These are phyloP conservation scores for Fusarium longipes DNA, from an alignment of 2,329 filamentous ascomycete species.

Conservation along the genomic window DNA sequence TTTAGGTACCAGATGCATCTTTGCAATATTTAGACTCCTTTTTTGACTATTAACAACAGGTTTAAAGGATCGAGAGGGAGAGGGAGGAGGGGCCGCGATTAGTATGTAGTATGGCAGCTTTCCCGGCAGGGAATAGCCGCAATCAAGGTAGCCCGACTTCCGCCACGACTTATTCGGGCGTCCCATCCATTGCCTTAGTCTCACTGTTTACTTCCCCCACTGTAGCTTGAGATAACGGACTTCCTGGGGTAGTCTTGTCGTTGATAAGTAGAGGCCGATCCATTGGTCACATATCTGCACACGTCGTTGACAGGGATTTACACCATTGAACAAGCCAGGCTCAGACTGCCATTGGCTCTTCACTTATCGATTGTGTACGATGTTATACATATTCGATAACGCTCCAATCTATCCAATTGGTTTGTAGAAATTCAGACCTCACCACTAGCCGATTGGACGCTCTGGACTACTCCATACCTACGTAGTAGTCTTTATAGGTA, in stretches of 20 bases:
- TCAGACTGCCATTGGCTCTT: conserved; percentile 14
- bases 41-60: neutral
- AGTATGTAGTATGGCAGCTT: conserved; percentile 8
- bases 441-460: neutral
- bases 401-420: neutral
- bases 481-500: neutral
- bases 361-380: conserved; percentile 2
- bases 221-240: conserved; percentile 24
- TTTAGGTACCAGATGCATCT: conserved; percentile 62
- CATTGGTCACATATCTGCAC: conserved; percentile 24
- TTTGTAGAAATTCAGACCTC: neutral
- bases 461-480: neutral
- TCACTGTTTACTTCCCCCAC: conserved; percentile 19
- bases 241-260: conserved; percentile 15
- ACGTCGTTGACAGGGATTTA: conserved; percentile 13
- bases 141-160: conserved; percentile 32
- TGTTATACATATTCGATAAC: conserved; percentile 28
- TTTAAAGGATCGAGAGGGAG: conserved; percentile 1
- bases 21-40: conserved; percentile 14
- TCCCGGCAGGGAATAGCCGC: conserved; percentile 31
- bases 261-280: conserved; percentile 26
- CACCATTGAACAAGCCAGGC: conserved; percentile 15
- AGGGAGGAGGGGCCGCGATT: conserved; percentile 7
- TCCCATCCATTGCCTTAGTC: conserved; percentile 8
- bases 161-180: conserved; percentile 21